Evolutionary conservation across 805 yeast species (phyloP).

Genomic region (Kluyveromyces starmeri): DNA sequence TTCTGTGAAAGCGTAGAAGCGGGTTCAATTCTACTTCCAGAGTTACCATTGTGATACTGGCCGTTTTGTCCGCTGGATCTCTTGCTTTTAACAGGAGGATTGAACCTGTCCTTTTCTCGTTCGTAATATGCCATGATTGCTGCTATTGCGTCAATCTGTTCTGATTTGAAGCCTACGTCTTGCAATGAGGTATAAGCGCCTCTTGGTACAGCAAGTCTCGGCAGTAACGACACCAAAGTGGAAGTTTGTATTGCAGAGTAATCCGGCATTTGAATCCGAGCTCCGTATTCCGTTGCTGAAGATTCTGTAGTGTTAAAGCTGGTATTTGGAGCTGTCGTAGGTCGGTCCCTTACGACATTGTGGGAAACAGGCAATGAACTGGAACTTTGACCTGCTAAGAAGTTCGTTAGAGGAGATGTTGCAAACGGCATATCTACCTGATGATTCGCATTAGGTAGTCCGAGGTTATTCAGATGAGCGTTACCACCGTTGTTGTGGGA

Average conservation of each 20-base stretch:
- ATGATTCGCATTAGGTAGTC: not conserved
- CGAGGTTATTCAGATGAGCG: not conserved
- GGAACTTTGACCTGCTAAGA: slow-evolving; percentile 9
- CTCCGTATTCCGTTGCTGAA: slow-evolving; percentile 1
- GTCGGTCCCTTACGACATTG: too few relatives aligned
- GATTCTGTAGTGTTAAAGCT: slow-evolving; percentile 5
- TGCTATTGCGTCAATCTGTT: slow-evolving; percentile 65
- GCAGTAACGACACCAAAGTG: slow-evolving; percentile 37
- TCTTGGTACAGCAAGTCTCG: slow-evolving; percentile 61
- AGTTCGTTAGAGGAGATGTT: slow-evolving; percentile 16
- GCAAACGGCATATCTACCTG: slow-evolving; percentile 10
- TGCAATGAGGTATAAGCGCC: slow-evolving; percentile 59
- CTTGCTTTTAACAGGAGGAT: not conserved
- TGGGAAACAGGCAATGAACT: slow-evolving; percentile 10
- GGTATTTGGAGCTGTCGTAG: slow-evolving; percentile 3
- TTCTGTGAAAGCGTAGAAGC: not conserved
- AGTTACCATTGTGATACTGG: not conserved
- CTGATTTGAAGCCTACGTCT: slow-evolving; percentile 56
- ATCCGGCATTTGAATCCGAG: slow-evolving; percentile 24
- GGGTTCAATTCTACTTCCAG: not conserved
- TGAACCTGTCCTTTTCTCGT: slow-evolving; percentile 18
- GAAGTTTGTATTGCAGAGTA: slow-evolving; percentile 26
- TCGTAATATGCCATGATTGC: slow-evolving; percentile 69
- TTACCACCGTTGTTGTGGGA: not conserved
- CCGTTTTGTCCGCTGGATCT: not conserved